Base-by-base conservation (phyloP, 805 yeast species). In the Hanseniaspora guilliermondii region DNA sequence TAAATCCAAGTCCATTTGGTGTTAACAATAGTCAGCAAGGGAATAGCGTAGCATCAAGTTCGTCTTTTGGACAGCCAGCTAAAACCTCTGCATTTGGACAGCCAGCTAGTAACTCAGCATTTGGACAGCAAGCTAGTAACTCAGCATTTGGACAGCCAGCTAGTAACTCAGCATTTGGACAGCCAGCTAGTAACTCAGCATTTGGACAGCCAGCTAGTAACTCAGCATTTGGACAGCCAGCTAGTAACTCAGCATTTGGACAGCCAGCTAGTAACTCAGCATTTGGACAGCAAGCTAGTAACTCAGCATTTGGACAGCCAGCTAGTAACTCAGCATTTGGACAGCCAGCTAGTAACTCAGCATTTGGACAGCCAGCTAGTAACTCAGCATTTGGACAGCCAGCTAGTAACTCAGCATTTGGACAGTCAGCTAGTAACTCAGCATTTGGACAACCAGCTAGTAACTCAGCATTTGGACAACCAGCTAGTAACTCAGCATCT, bases 161-260 rank as follows among this genome's bases (percentile, higher is more conserved):
- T 8, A 36, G 21, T 36, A 36, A 16, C 3, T 2, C 19, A 3
- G 39, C 39, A 4, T 50, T 60, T 14, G 58, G 57, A 21, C 44
- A 49, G 12, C 60, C 65, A 4, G 61, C 58, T 54, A 67, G 66
- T 8, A 35, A 61, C 3, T 53, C 60, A 17, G 47, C 63, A 19
- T 58, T 61, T 56, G 64, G 65, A 4, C 22, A 55, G 8, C 56
- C 58, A 17, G 32, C 59, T 19, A 45, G 47, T 17, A 45, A 56
- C 21, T 42, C 50, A 6, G 62, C 59, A 14, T 57, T 57, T 50
- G 60, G 60, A 7, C 37, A 35, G 14, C 37, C 8, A 35, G 37
- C 37, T 8, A 35, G 8, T 36, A 36, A 16, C 19, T 36, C 39
- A 17, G 39, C 39, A 4, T 36, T 36, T 36, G 39, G 39, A 7